Evolutionary conservation across 2,329 filamentous ascomycete species (phyloP).

Genomic region (Diaporthe citrichinensis): DNA sequence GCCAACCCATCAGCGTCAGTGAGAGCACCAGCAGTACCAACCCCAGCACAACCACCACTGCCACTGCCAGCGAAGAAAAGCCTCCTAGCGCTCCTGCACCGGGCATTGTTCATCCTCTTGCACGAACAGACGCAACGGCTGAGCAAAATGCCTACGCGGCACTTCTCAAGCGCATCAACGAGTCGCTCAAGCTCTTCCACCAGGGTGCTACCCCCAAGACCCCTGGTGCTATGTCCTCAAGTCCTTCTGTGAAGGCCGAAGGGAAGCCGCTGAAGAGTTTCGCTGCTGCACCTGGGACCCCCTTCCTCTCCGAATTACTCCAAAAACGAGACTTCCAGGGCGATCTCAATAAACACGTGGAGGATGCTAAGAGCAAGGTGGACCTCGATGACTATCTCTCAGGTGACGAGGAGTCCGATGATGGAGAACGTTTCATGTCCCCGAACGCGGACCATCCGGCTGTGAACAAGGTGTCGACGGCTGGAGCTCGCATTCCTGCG

Average conservation of each 20-base stretch:
- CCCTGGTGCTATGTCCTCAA: conserved; percentile 50
- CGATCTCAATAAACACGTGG: conserved; percentile 71
- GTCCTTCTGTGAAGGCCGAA: conserved; percentile 44
- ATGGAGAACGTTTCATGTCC: conserved; percentile 55
- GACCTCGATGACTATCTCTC: conserved; percentile 65
- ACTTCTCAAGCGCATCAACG: conserved; percentile 67
- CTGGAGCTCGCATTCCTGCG: conserved; percentile 54
- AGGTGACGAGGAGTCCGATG: conserved; percentile 68
- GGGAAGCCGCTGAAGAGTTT: conserved; percentile 56
- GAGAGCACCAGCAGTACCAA: conserved; percentile 64
- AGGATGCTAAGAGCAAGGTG: conserved; percentile 70
- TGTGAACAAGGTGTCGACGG: conserved; percentile 42
- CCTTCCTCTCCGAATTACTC: conserved; percentile 77
- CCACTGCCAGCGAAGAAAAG: conserved; percentile 60
- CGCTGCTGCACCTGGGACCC: conserved; percentile 70
- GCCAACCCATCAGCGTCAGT: conserved; percentile 82
- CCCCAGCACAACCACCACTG: conserved; percentile 60
- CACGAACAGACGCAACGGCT: conserved; percentile 68
- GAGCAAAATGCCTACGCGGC: conserved; percentile 66
- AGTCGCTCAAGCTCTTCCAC: conserved; percentile 66
- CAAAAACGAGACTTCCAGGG: conserved; percentile 72
- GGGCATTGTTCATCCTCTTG: conserved; percentile 74
- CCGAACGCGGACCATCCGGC: conserved; percentile 44
- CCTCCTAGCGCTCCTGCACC: conserved; percentile 50
- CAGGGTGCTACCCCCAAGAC: conserved; percentile 66